Evolutionary conservation across 139 green algal species (phyloP), one percentile per base, ranked within the genome.

Genomic region (Diplosphaera chodatii): DNA sequence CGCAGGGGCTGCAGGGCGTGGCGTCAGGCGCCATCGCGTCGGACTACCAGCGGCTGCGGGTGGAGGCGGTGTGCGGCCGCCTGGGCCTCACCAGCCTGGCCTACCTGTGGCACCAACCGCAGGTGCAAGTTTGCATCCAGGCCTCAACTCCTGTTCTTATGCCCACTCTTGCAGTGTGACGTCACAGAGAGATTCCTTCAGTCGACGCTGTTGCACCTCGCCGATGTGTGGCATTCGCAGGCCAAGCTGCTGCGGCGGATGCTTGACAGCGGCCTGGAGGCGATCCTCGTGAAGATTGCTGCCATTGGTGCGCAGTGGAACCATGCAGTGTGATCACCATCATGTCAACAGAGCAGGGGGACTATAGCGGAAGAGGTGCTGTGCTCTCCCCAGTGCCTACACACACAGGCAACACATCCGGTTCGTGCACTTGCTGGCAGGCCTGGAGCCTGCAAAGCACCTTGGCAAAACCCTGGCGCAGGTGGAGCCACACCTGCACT

Each of bases 31-130:
- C 95, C 20, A 97, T 99, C 37, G 90, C 92, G 1, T 96, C 86
- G 0, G 95, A 99, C 83, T 99, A 99, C 84, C 95, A 99, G 84
- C 83, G 95, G 25, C 79, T 96, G 64, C 84, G 95, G 16, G 94
- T 99, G 56, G 95, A 99, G 79, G 83, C 86, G 70, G 88, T 97
- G 68, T 97, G 91, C 63, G 68, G 70, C 2, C 81, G 91, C 0
- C 80, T 98, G 37, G 86, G 87, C 40, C 80, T 99, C 37, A 84
- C 92, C 30, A 96, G 93, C 0, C 85, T 99, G 37, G 88, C 90
- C 25, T 92, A 87, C 73, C 77, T 99, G 64, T 99, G 95, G 95
- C 88, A 91, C 66, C 80, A 88, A 74, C 85, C 89, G 3, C 95
- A 99, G 79, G 48, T n/a, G n/a, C n/a, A n/a, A n/a, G n/a, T n/a